A percentile compares a stretch with the other conserved stretches of the same genome.
These are phyloP conservation scores for Cocos nucifera DNA, from an alignment of 176 grass and related monocot species.

Conservation along the genomic window DNA sequence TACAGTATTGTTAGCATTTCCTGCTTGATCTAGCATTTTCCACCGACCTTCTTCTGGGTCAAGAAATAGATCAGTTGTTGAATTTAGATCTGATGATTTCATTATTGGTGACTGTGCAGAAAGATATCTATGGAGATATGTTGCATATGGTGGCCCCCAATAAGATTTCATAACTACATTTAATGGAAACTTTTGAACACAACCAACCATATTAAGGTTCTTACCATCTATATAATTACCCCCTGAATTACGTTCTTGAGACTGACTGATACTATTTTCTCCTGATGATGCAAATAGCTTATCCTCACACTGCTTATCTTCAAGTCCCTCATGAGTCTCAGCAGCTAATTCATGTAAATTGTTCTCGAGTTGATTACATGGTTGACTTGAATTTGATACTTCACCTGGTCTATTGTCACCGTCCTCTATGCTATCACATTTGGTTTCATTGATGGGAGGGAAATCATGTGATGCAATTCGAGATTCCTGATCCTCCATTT, in stretches of 20 bases:
- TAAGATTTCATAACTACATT: conserved; percentile 39
- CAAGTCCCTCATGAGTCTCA: conserved; percentile 18
- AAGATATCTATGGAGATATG: conserved; percentile 51
- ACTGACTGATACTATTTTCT: conserved; percentile 21
- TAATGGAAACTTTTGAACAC: conserved; percentile 31
- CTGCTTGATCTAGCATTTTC: conserved; percentile 66
- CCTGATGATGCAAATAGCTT: conserved; percentile 30
- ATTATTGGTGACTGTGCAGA: conserved; percentile 35
- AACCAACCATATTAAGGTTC: conserved; percentile 15
- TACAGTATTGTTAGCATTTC: conserved; percentile 23
- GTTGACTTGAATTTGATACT: conserved; percentile 8
- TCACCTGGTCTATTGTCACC: conserved; percentile 1
- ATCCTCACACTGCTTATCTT: conserved; percentile 17
- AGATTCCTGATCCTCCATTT: conserved; percentile 8
- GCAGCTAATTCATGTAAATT: conserved; percentile 14
- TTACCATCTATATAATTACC: conserved; percentile 27
- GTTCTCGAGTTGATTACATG: conserved; percentile 25
- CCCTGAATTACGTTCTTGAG: conserved; percentile 20
- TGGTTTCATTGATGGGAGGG: conserved; percentile 5
- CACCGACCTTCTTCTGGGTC: conserved; percentile 84
- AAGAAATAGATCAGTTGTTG: conserved; percentile 74
- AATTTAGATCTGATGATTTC: conserved; percentile 31
- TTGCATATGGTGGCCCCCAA: conserved; percentile 50
- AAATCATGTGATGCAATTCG: conserved; percentile 10
- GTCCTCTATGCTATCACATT: neutral